A percentile compares a stretch with the other conserved stretches of the same genome.
phyloP scores from a whole-genome alignment of 2,329 filamentous ascomycete species.

The Xylaria sp. region DNA sequence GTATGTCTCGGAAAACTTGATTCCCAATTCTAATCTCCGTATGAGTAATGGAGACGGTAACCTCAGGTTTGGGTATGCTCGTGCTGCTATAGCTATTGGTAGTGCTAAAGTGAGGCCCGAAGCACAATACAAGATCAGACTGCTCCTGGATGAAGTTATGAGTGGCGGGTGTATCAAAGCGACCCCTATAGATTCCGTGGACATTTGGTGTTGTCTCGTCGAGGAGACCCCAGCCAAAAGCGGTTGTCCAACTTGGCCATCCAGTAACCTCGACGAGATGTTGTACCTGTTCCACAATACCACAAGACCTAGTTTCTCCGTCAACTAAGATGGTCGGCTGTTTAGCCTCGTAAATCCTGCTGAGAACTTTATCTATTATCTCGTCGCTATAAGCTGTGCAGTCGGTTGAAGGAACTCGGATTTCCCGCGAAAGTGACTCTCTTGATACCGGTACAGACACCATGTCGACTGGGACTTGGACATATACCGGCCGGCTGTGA shows the following conservation, averaged over 20 bases:
- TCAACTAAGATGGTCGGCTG: conserved; percentile 64
- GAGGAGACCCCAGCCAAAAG: conserved; percentile 62
- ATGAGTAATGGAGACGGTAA: conserved; percentile 51
- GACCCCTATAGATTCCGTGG: conserved; percentile 61
- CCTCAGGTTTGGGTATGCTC: conserved; percentile 51
- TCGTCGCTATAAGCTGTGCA: conserved; percentile 42
- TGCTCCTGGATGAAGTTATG: conserved; percentile 54
- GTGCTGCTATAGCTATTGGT: conserved; percentile 58
- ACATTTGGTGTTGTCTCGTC: conserved; percentile 60
- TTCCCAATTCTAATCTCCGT: conserved; percentile 49
- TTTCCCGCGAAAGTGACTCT: conserved; percentile 46
- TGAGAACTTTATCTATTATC: conserved; percentile 52
- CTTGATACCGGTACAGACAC: conserved; percentile 53
- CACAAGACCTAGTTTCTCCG: conserved; percentile 58
- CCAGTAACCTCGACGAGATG: conserved; percentile 55
- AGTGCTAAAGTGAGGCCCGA: conserved; percentile 59
- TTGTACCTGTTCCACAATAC: conserved; percentile 56
- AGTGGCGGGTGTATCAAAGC: conserved; percentile 51
- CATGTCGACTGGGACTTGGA: conserved; percentile 66
- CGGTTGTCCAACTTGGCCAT: conserved; percentile 60
- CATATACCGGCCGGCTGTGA: conserved; percentile 66
- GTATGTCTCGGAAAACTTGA: conserved; percentile 49
- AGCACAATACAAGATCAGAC: conserved; percentile 58
- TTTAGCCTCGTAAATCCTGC: conserved; percentile 57
- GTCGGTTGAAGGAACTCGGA: conserved; percentile 38